Base-by-base conservation (phyloP, 2,329 filamentous ascomycete species). In the Hypocrella siamensis region DNA sequence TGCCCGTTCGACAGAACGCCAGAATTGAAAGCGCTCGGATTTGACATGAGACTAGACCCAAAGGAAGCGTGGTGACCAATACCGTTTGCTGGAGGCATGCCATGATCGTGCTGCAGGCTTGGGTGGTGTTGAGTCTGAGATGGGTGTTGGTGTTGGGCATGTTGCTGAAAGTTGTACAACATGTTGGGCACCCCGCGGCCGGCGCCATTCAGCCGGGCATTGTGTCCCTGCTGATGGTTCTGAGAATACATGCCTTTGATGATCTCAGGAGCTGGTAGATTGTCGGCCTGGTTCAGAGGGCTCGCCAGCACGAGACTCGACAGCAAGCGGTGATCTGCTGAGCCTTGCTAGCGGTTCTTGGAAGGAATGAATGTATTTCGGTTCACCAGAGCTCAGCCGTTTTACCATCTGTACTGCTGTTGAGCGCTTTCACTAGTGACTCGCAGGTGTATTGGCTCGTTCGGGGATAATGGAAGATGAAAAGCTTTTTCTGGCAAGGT, bases 221-320 rank as follows among this genome's bases (percentile, higher is more conserved):
- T 76, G 52, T 83, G 79, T 52, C 74, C 73, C 58, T 77, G 75
- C 51, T 80, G 75, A 52, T 70, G 75, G 50, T 65, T 66, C 54
- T 81, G 75, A 49, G 72, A 74, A 64, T 78, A 85, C 79, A 85
- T 85, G 53, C 66, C 65, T 54, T 42, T 33, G 43, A 26, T 16
- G 14, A 38, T 35, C 33, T 41, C 37, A 35, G 34, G 30, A 34
- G 34, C 37, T 35, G 38, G 32, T 38, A 32, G 25, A 33, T 37
- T 38, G 30, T 32, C 27, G 28, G 32, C 25, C 35, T 27, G 25
- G 29, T 34, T 25, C 24, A 27, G 30, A 37, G 34, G 36, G 39
- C 41, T 46, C 45, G 45, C 44, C 47, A 42, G 45, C 43, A 35
- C 42, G 35, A 33, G 42, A 47, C 44, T 50, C 46, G 43, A 44